A percentile compares a stretch with the other conserved stretches of the same genome.
These are phyloP conservation scores for Oidium heveae DNA, from an alignment of 2,329 filamentous ascomycete species.

Conservation along the genomic window DNA sequence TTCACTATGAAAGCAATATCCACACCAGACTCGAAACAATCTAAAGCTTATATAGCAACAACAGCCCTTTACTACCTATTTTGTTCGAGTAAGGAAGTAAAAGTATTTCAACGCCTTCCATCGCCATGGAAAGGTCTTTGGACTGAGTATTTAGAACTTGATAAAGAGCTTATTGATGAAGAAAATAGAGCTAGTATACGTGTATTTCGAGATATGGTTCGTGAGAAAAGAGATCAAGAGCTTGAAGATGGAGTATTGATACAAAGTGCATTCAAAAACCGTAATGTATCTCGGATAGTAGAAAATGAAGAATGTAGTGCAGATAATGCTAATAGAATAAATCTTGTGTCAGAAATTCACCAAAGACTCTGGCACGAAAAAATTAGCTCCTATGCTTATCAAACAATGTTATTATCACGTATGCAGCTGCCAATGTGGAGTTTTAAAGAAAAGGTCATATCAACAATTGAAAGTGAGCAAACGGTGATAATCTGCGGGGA, in stretches of 20 bases:
- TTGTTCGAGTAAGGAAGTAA: conserved; percentile 55
- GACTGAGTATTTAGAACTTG: conserved; percentile 46
- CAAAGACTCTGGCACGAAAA: conserved; percentile 35
- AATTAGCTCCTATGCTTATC: conserved; percentile 32
- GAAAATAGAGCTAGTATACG: conserved; percentile 44
- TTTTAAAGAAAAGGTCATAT: conserved; percentile 55
- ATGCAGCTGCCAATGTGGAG: conserved; percentile 74
- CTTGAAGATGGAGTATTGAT: conserved; percentile 52
- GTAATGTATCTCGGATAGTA: conserved; percentile 21
- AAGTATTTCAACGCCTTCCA: conserved; percentile 54
- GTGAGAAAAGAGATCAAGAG: conserved; percentile 41
- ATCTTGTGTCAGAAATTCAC: conserved; percentile 17
- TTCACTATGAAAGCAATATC: conserved; percentile 55
- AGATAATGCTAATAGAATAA: conserved; percentile 14
- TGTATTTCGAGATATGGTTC: conserved; percentile 43
- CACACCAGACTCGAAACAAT: conserved; percentile 52
- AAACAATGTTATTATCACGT: conserved; percentile 53
- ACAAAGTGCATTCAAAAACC: conserved; percentile 48
- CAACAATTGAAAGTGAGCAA: conserved; percentile 53
- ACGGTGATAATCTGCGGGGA: conserved; percentile 89
- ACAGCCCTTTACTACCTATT: conserved; percentile 62
- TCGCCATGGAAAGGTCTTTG: conserved; percentile 67
- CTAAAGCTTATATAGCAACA: conserved; percentile 68
- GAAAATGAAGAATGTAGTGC: conserved; percentile 22
- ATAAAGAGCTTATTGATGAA: conserved; percentile 44